Conservation (phyloP, 1,139 yeast species). For the Debaryomyces psychrophilus region DNA sequence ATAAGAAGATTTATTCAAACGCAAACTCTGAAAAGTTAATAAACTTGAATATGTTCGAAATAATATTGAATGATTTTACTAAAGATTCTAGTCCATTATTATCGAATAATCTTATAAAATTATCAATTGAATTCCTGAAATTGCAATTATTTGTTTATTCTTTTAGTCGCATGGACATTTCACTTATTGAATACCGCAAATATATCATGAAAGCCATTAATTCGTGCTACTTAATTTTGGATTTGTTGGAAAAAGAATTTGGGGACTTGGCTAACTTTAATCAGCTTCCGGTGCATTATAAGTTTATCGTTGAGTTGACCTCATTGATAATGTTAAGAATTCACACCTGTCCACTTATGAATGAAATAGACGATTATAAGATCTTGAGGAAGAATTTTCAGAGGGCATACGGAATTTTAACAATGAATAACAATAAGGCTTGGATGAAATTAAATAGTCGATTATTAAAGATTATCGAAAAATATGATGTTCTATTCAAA, state of each 20-base stretch:
- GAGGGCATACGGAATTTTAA: slow-evolving; percentile 27
- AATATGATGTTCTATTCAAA: slow-evolving; percentile 29
- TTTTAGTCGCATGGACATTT: slow-evolving; percentile 35
- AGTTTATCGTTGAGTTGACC: slow-evolving; percentile 42
- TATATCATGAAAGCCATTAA: slow-evolving; percentile 33
- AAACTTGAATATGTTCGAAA: slow-evolving; percentile 49
- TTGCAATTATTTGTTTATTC: slow-evolving; percentile 45
- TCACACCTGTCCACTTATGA: slow-evolving; percentile 42
- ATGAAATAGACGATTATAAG: slow-evolving; percentile 33
- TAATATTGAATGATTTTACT: slow-evolving; percentile 38
- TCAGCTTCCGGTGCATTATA: slow-evolving; percentile 46
- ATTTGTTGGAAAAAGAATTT: slow-evolving; percentile 28
- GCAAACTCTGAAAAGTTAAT: slow-evolving; percentile 34
- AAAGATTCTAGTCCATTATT: slow-evolving; percentile 21
- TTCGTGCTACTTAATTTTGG: slow-evolving; percentile 35
- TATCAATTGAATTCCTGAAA: slow-evolving; percentile 44
- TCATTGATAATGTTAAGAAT: slow-evolving; percentile 37
- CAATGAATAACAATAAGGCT: slow-evolving; percentile 21
- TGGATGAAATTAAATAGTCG: slow-evolving; percentile 34
- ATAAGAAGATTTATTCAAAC: slow-evolving; percentile 23
- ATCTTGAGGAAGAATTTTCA: slow-evolving; percentile 34
- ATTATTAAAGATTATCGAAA: slow-evolving; percentile 33
- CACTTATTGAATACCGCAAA: slow-evolving; percentile 32
- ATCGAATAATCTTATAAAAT: slow-evolving; percentile 30
- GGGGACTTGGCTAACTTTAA: slow-evolving; percentile 26